Percentiles rank a stretch among this genome's conserved stretches.
Conservation (phyloP, 2,329 filamentous ascomycete genomes). For the Penicillium sp. region DNA sequence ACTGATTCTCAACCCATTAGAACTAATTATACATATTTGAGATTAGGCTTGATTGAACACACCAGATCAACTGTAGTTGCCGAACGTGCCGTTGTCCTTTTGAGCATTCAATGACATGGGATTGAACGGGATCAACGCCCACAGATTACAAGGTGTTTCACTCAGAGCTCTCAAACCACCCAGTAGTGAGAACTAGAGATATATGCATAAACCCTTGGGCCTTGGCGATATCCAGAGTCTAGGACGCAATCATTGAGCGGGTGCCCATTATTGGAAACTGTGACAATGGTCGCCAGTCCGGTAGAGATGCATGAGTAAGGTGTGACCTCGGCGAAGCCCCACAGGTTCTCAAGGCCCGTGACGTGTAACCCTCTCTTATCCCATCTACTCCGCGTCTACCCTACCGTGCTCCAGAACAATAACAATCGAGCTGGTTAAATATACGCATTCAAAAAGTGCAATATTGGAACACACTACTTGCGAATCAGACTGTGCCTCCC, state of each 20-base stretch:
- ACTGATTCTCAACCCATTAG: neutral
- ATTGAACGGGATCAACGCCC: neutral
- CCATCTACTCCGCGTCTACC: constrained; percentile 5
- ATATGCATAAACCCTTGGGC: too few species aligned
- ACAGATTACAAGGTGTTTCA: neutral
- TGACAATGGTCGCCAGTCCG: neutral
- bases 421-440: neutral
- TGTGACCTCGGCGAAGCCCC: constrained; percentile 8
- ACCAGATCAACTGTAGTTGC: too few species aligned
- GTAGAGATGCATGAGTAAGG: neutral
- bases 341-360: constrained; percentile 9
- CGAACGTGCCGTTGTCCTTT: too few species aligned
- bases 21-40: too few species aligned
- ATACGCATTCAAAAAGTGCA: neutral
- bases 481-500: neutral
- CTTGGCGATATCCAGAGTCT: too few species aligned
- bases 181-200: too few species aligned
- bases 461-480: neutral
- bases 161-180: too few species aligned
- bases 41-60: too few species aligned
- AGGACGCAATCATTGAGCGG: too few species aligned
- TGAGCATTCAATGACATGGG: too few species aligned
- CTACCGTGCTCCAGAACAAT: neutral
- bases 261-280: too few species aligned
- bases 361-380: constrained; percentile 9